phyloP scores from a whole-genome alignment of 257 asterid species.

The Linaria vulgaris region DNA sequence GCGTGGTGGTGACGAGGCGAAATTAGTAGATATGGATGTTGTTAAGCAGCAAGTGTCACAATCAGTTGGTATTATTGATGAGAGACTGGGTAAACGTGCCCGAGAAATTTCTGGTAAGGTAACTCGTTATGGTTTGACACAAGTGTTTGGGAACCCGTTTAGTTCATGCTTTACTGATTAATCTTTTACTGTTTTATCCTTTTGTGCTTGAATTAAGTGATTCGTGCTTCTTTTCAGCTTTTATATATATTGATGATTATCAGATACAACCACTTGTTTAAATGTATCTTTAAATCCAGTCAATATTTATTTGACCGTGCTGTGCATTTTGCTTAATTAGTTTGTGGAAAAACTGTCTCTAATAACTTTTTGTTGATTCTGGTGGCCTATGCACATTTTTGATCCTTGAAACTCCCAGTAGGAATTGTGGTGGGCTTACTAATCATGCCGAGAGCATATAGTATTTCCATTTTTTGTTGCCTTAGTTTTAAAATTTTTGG shows the following conservation, averaged over 20 bases:
- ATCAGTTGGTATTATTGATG: slow-evolving; percentile 53
- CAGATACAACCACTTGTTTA: slow-evolving; percentile 10
- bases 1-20: slow-evolving; percentile 49
- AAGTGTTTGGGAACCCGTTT: slow-evolving; percentile 15
- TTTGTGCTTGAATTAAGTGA: slow-evolving; percentile 12
- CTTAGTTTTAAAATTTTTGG: slow-evolving; percentile 1
- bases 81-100: slow-evolving; percentile 60
- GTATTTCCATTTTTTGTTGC: not conserved
- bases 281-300: not conserved
- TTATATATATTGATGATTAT: not conserved
- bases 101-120: slow-evolving; percentile 84
- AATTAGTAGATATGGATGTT: slow-evolving; percentile 38
- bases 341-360: slow-evolving; percentile 1
- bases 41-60: slow-evolving; percentile 58
- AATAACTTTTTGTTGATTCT: slow-evolving; percentile 6
- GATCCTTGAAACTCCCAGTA: not conserved
- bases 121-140: slow-evolving; percentile 39
- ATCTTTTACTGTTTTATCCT: slow-evolving; percentile 11
- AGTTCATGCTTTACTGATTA: slow-evolving; percentile 5
- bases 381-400: slow-evolving; percentile 6
- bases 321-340: not conserved
- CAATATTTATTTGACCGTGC: not conserved
- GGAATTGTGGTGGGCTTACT: slow-evolving; percentile 2
- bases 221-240: slow-evolving; percentile 1
- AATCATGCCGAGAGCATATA: no score